Evolutionary conservation across 1,284 basidiomycete genomes (phyloP), one percentile per base, ranked within the genome.

Genomic region (Cryptococcus deneoformans): DNA sequence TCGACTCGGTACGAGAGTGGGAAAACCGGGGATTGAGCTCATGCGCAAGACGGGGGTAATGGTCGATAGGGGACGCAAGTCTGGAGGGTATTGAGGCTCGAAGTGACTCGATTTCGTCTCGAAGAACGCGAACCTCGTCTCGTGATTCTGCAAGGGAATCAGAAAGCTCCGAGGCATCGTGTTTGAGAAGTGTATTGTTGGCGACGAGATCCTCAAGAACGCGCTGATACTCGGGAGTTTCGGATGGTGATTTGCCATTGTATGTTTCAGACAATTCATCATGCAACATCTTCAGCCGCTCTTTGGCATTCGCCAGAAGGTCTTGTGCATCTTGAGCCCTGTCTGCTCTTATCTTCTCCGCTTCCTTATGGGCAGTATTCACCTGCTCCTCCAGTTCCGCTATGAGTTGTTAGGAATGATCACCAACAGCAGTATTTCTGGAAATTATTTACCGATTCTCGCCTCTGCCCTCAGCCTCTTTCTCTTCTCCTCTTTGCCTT

Each of bases 141-240:
- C 89, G 82, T 0, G 88, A 82, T 51, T 90, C 87, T 2, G 83
- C 75, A 6, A 94, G 80, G 12, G 91, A 76, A 54, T 82, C 83
- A 58, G 88, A 86, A 42, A 94, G 77, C 69, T 94, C 90, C 4
- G 83, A 82, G 57, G 89, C 89, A 67, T 92, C 89, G 37, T 84
- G 85, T 74, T 90, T 89, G 57, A 93, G 77, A 35, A 82, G 81
- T 63, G 92, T 88, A 67, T 92, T 93, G 68, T 90, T 87, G 36
- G 86, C 84, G 8, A 92, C 89, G 12, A 94, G 80, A 11, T 87
- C 85, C 71, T 92, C 89, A 7, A 94, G 79, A 6, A 91, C 84
- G 57, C 83, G 81, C 38, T 76, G 73, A 46, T 77, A 74, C 59
- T 79, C 75, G 2, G 76, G 74, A 20, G 63, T 64, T 29, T 74